Percentiles rank a stretch among this genome's conserved stretches.
These are phyloP conservation scores for Colletotrichum caudatum DNA, from an alignment of 2,329 filamentous ascomycete genomes.

Conservation along the genomic window DNA sequence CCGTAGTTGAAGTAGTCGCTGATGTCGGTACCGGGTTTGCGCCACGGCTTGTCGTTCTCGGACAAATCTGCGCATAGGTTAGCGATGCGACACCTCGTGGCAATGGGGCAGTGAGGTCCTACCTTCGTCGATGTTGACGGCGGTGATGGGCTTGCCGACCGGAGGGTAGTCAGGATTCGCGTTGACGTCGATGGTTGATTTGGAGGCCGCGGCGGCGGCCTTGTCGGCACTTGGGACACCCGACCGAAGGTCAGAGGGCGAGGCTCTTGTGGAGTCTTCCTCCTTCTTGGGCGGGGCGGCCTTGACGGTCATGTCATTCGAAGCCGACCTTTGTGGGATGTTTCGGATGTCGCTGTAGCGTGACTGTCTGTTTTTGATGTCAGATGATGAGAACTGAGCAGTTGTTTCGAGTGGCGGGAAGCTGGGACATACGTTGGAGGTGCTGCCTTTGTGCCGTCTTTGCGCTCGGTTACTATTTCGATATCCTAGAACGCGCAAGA, in stretches of 20 bases:
- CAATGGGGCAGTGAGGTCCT: conserved; percentile 26
- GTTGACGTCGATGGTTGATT: conserved; percentile 87
- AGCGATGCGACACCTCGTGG: neutral
- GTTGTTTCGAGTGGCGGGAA: neutral
- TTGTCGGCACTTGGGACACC: conserved; percentile 60
- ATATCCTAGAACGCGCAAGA: conserved; percentile 63
- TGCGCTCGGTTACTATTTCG: conserved; percentile 76
- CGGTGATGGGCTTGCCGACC: conserved; percentile 84
- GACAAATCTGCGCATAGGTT: conserved; percentile 65
- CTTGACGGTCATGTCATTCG: conserved; percentile 63
- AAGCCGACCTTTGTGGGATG: conserved; percentile 70
- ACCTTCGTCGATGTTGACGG: conserved; percentile 79
- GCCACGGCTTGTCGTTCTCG: conserved; percentile 93
- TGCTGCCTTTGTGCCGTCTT: conserved; percentile 71
- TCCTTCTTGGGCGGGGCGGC: conserved; percentile 61
- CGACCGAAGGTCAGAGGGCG: conserved; percentile 47
- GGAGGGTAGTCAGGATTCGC: conserved; percentile 82
- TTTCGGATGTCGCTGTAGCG: conserved; percentile 75
- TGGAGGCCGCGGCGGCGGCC: conserved; percentile 75
- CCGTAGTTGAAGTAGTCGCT: conserved; percentile 99
- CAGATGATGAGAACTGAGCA: neutral
- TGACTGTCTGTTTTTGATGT: conserved; percentile 60
- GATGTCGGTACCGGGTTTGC: conserved; percentile 91
- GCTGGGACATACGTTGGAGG: conserved; percentile 65
- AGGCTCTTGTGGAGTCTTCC: conserved; percentile 49